Evolutionary conservation across 352 stramenopile genomes (phyloP).

Genomic region (Globisporangium acanthophoron): DNA sequence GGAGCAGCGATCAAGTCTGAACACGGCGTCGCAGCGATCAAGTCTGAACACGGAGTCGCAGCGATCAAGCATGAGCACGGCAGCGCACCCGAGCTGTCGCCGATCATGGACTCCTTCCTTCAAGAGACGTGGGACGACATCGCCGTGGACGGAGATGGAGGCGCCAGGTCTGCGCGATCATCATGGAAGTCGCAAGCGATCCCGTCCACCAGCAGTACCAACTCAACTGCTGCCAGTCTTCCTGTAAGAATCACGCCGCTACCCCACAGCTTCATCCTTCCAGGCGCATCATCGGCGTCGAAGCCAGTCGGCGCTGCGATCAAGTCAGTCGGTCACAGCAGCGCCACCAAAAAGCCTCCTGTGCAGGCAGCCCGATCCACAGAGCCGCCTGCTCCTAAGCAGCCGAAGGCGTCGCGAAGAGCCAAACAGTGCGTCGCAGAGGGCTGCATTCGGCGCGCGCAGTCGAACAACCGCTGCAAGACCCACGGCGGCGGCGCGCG

Average conservation of each 20-base stretch:
- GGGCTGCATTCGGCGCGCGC: constrained; percentile 51
- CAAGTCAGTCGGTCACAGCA: background rate
- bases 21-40: background rate
- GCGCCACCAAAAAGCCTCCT: background rate
- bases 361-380: too few species aligned
- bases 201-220: background rate
- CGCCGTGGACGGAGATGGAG: constrained; percentile 11
- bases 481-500: constrained; percentile 70
- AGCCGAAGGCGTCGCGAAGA: constrained; percentile 18
- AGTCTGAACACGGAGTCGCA: background rate
- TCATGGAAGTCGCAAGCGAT: constrained; percentile 20
- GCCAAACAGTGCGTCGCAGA: constrained; percentile 67
- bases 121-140: constrained; percentile 56
- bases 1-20: constrained; percentile 1
- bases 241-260: constrained; percentile 23
- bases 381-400: constrained; percentile 5
- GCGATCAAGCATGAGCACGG: constrained; percentile 35
- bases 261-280: constrained; percentile 21
- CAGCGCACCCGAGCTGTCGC: constrained; percentile 30
- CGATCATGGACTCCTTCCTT: constrained; percentile 56
- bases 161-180: constrained; percentile 17
- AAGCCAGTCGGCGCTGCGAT: constrained; percentile 1
- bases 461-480: constrained; percentile 83
- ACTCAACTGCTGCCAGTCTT: constrained; percentile 6
- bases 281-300: constrained; percentile 10